phyloP scores from a whole-genome alignment of 192 early-diverging fungal genomes.

The Cladochytrium replicatum region DNA sequence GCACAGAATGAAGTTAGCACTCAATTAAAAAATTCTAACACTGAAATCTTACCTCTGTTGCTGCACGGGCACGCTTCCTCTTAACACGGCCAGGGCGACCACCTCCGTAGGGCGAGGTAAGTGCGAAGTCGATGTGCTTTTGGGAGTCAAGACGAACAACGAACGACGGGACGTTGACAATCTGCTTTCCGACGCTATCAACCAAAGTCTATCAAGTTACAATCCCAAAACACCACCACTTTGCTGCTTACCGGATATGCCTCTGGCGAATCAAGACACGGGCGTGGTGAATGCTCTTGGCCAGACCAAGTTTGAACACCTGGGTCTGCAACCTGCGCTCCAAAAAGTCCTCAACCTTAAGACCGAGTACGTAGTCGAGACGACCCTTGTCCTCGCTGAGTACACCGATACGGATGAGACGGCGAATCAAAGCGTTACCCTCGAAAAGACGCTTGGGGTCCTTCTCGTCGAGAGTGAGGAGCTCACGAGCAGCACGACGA shows the following conservation, averaged over 20 bases:
- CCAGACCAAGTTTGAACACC: conserved; percentile 95
- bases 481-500: conserved; percentile 99
- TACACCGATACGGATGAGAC: conserved; percentile 96
- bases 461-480: conserved; percentile 91
- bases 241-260: conserved; percentile 71
- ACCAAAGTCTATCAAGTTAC: conserved; percentile 5
- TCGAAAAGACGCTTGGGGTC: conserved; percentile 97
- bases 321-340: conserved; percentile 98
- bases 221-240: conserved; percentile 11
- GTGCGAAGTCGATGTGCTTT: conserved; percentile 74
- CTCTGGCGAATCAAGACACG: conserved; percentile 97
- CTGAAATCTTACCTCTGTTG: conserved; percentile 42
- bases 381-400: conserved; percentile 95
- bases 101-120: conserved; percentile 91
- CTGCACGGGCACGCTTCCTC: conserved; percentile 81
- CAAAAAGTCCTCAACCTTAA: conserved; percentile 98
- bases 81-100: conserved; percentile 95
- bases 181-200: conserved; percentile 83
- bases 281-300: conserved; percentile 98
- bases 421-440: conserved; percentile 98
- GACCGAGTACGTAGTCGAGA: conserved; percentile 96
- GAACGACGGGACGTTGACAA: conserved; percentile 93
- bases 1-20: too few species aligned
- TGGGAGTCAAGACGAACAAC: conserved; percentile 81
- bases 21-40: too few species aligned